These are phyloP conservation scores for Suillus brevipes DNA, from an alignment of 768 basidiomycete species.

Conservation along the genomic window DNA sequence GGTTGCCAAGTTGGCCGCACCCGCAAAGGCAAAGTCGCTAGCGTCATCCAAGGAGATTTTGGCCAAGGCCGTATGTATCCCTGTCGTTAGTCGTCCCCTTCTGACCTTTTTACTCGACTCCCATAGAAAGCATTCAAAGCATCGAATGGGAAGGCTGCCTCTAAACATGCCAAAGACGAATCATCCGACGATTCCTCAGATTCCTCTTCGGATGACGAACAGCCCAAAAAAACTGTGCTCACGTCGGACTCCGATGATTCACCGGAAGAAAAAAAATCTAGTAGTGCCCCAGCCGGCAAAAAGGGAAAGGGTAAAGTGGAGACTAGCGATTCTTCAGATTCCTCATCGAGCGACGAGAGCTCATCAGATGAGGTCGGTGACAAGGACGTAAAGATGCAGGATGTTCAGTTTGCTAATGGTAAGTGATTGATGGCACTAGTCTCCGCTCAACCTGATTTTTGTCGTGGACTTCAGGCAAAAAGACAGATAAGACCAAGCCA, in stretches of 20 bases:
- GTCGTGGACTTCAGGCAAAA: constrained; percentile 41
- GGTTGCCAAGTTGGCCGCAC: constrained; percentile 33
- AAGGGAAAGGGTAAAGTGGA: constrained; percentile 8
- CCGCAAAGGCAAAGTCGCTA: constrained; percentile 26
- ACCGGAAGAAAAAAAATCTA: constrained; percentile 26
- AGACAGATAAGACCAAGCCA: constrained; percentile 33
- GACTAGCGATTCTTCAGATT: constrained; percentile 16
- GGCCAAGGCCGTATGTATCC: constrained; percentile 37
- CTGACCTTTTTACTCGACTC: background rate
- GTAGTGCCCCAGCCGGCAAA: constrained; percentile 25
- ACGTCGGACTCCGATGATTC: constrained; percentile 23
- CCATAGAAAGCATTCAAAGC: constrained; percentile 20
- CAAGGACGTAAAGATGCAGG: constrained; percentile 14
- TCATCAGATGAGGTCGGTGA: constrained; percentile 25
- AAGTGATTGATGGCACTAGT: background rate
- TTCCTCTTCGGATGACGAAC: constrained; percentile 37
- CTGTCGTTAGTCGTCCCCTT: background rate
- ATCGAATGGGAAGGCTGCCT: constrained; percentile 21
- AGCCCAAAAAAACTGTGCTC: constrained; percentile 24
- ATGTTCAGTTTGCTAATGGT: background rate
- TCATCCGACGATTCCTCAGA: constrained; percentile 30
- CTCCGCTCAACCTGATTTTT: background rate
- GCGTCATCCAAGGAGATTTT: constrained; percentile 44
- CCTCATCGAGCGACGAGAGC: constrained; percentile 13
- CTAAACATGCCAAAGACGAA: constrained; percentile 22